Conservation (phyloP, 2,329 filamentous ascomycete species). For the Trichoderma sp. region DNA sequence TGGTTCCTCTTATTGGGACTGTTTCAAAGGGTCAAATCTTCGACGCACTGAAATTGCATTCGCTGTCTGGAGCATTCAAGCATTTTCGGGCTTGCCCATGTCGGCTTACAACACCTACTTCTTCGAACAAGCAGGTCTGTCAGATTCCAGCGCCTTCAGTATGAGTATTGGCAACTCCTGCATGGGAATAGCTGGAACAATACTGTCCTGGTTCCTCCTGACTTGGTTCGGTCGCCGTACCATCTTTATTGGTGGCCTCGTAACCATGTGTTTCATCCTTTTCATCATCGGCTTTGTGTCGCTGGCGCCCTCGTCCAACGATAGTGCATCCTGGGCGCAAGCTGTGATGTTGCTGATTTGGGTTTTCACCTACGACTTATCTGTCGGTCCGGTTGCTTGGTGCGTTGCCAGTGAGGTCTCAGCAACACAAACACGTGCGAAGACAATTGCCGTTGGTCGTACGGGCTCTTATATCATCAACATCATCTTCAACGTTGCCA, state of each 20-base stretch:
- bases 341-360: background rate
- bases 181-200: background rate
- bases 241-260: background rate
- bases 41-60: conserved; percentile 42
- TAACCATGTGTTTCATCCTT: background rate
- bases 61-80: background rate
- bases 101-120: background rate
- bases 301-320: background rate
- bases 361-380: background rate
- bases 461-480: background rate
- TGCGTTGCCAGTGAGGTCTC: background rate
- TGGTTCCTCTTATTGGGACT: conserved; percentile 33
- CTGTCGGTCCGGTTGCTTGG: background rate
- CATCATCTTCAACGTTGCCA: background rate
- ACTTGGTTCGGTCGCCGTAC: background rate
- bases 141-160: background rate
- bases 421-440: background rate
- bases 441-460: background rate
- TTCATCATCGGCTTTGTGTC: background rate
- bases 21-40: conserved; percentile 46
- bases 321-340: background rate
- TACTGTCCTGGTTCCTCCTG: background rate
- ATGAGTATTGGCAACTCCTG: background rate
- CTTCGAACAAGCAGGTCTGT: background rate
- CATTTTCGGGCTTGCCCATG: background rate